A percentile compares a stretch with the other conserved stretches of the same genome.
These are phyloP conservation scores for Cylindrodendrum hubeiense DNA, from an alignment of 2,329 filamentous ascomycete species.

Conservation along the genomic window DNA sequence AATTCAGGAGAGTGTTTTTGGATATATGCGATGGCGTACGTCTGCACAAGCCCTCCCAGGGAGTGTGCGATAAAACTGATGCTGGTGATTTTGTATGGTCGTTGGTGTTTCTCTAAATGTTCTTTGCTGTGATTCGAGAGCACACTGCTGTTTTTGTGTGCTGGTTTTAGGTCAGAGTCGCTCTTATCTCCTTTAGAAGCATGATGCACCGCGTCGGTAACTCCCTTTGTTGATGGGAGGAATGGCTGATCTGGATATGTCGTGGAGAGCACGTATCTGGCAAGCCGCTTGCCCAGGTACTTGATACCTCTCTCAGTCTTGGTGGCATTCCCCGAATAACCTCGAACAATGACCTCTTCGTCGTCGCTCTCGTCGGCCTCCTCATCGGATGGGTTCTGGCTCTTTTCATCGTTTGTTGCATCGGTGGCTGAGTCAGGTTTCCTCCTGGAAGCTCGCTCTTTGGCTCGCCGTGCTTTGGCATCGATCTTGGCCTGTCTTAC, in stretches of 20 bases:
- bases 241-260: conserved; percentile 96
- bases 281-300: conserved; percentile 93
- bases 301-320: conserved; percentile 96
- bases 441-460: conserved; percentile 55
- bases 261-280: conserved; percentile 88
- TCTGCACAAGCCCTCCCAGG: conserved; percentile 89
- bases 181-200: conserved; percentile 57
- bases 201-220: conserved; percentile 57
- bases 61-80: conserved; percentile 97
- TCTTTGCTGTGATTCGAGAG: conserved; percentile 64
- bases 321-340: conserved; percentile 90
- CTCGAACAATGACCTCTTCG: conserved; percentile 88
- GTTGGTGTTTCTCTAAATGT: conserved; percentile 60
- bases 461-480: conserved; percentile 70
- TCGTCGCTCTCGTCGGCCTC: conserved; percentile 63
- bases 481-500: conserved; percentile 80
- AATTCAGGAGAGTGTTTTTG: conserved; percentile 95
- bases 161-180: conserved; percentile 59
- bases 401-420: conserved; percentile 23
- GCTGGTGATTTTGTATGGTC: conserved; percentile 87
- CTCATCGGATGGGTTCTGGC: conserved; percentile 27
- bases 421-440: conserved; percentile 18
- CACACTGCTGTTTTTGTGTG: conserved; percentile 73
- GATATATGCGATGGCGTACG: conserved; percentile 95
- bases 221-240: conserved; percentile 71